Conservation (phyloP, 164 flowering plant genomes). For the Cinnamomum micranthum region DNA sequence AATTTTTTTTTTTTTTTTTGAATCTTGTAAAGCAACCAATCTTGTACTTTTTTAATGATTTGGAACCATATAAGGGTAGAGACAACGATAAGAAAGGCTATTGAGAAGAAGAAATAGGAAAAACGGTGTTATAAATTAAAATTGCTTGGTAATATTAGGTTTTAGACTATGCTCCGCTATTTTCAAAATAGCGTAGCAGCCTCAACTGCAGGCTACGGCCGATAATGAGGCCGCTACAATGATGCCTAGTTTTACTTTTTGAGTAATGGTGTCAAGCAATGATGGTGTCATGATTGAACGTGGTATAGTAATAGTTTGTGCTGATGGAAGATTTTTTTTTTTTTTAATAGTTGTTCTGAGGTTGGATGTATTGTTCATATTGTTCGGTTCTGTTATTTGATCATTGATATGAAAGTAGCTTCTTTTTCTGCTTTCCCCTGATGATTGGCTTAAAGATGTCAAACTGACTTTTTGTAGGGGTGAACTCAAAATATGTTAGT, state of each 20-base stretch:
- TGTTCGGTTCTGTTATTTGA: background rate
- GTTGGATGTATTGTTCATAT: background rate
- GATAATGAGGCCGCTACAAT: too few relatives aligned
- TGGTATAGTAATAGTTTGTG: background rate
- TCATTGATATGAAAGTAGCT: background rate
- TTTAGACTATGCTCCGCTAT: too few relatives aligned
- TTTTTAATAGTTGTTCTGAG: background rate
- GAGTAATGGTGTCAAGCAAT: background rate
- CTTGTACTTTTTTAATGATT: too few relatives aligned
- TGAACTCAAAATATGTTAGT: conserved; percentile 4
- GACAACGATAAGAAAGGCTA: too few relatives aligned
- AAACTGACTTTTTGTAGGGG: conserved; percentile 3
- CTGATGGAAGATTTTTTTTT: background rate
- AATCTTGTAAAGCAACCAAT: too few relatives aligned
- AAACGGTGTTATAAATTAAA: too few relatives aligned
- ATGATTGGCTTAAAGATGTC: background rate
- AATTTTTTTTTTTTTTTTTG: too few relatives aligned
- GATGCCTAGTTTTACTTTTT: background rate
- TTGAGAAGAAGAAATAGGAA: too few relatives aligned
- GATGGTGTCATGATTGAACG: background rate
- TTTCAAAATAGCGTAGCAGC: too few relatives aligned
- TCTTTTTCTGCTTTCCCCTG: background rate
- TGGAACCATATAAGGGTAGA: too few relatives aligned
- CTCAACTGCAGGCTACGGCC: too few relatives aligned
- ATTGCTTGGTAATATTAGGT: too few relatives aligned